These are phyloP conservation scores for Cicer arietinum DNA, from an alignment of 306 rosid species.

Conservation along the genomic window DNA sequence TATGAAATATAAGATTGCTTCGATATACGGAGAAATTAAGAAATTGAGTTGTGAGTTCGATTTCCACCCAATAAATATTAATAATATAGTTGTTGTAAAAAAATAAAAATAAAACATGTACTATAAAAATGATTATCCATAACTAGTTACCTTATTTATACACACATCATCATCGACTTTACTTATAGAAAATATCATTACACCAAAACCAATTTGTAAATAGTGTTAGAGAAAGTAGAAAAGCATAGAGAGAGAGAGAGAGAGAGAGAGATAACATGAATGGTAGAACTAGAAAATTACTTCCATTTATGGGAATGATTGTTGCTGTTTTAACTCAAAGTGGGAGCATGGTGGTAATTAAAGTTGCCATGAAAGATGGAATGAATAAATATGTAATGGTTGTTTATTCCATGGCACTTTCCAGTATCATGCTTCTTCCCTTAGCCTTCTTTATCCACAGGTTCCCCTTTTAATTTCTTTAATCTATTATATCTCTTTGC, in stretches of 20 bases:
- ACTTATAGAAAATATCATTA: no score
- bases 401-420: constrained; percentile 43
- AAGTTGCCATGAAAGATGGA: constrained; percentile 40
- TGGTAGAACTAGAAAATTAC: neutral
- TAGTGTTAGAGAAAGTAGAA: constrained; percentile 16
- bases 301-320: constrained; percentile 57
- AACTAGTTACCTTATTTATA: no score
- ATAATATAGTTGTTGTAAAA: no score
- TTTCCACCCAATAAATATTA: no score
- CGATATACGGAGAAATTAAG: no score
- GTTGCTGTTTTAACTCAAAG: constrained; percentile 47
- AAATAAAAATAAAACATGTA: no score
- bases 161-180: no score
- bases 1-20: no score
- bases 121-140: no score
- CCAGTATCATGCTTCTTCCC: constrained; percentile 46
- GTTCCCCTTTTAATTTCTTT: neutral
- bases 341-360: constrained; percentile 43
- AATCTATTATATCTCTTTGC: neutral
- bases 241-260: neutral
- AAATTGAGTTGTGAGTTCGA: no score
- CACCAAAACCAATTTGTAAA: neutral
- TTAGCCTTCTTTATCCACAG: constrained; percentile 34
- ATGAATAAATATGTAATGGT: constrained; percentile 46
- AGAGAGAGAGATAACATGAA: neutral